Evolutionary conservation across 2,329 filamentous ascomycete species (phyloP).

Genomic region (Claviceps purpurea): DNA sequence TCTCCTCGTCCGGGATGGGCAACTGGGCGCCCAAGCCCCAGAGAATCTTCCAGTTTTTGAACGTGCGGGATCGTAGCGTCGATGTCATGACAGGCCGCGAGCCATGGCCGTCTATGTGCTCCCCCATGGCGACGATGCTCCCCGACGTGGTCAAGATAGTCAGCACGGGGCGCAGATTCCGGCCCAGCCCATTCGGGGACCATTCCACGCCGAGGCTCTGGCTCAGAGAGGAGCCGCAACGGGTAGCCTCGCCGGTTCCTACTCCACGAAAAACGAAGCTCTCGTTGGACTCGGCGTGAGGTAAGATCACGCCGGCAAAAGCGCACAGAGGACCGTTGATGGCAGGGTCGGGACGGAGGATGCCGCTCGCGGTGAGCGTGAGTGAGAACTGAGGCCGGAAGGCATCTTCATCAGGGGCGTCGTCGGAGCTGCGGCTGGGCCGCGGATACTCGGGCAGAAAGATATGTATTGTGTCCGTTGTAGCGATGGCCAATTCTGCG

Average conservation of each 20-base stretch:
- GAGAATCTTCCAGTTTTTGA: conserved; percentile 38
- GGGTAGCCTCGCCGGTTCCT: conserved; percentile 31
- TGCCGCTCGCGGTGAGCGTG: conserved; percentile 18
- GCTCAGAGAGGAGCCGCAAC: conserved; percentile 36
- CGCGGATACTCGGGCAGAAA: conserved; percentile 33
- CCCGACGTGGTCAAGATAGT: conserved; percentile 37
- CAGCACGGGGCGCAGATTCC: conserved; percentile 38
- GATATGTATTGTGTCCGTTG: conserved; percentile 41
- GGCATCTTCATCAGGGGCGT: conserved; percentile 15
- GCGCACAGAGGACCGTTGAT: conserved; percentile 33
- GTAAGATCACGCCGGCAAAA: conserved; percentile 22
- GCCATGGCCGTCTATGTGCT: conserved; percentile 20
- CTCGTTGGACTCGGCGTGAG: conserved; percentile 11
- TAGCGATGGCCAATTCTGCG: conserved; percentile 41
- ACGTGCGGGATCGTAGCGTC: conserved; percentile 23
- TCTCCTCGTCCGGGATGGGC: conserved; percentile 30
- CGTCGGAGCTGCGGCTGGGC: conserved; percentile 9
- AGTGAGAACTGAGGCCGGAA: conserved; percentile 21
- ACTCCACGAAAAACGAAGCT: conserved; percentile 26
- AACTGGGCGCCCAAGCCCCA: conserved; percentile 43
- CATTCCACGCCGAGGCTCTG: conserved; percentile 41
- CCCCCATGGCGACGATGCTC: conserved; percentile 36
- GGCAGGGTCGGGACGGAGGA: conserved; percentile 25
- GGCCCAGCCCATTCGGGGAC: conserved; percentile 45
- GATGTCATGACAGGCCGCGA: conserved; percentile 13